phyloP scores from a whole-genome alignment of 192 early-diverging fungal genomes.

The Mortierella antarctica region DNA sequence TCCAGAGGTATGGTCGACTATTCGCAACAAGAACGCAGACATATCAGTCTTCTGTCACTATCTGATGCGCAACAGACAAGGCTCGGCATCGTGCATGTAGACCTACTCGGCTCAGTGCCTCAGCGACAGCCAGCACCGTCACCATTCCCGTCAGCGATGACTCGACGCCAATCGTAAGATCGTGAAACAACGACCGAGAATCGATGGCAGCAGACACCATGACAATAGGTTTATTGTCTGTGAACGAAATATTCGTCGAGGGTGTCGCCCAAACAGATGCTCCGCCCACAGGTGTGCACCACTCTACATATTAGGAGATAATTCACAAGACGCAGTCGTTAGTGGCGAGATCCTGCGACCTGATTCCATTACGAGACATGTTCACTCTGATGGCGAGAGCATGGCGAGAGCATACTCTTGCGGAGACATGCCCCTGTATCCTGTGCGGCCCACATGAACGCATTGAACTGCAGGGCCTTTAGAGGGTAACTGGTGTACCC shows the following conservation, averaged over 20 bases:
- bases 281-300: constrained; percentile 75
- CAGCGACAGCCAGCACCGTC: constrained; percentile 72
- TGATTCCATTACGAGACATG: not conserved
- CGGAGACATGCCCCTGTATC: constrained; percentile 76
- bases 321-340: not conserved
- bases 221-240: constrained; percentile 74
- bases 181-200: constrained; percentile 72
- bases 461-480: constrained; percentile 75
- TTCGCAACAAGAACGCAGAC: not conserved
- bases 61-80: not conserved
- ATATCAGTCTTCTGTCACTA: not conserved
- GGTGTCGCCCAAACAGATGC: constrained; percentile 77
- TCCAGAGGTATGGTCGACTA: constrained; percentile 58
- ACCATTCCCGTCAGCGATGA: constrained; percentile 70
- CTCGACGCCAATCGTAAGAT: constrained; percentile 67
- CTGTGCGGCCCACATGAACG: constrained; percentile 76
- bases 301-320: constrained; percentile 45
- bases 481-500: constrained; percentile 71
- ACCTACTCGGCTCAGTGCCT: constrained; percentile 74
- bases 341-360: no score
- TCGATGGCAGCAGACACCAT: constrained; percentile 75
- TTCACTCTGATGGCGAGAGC: not conserved
- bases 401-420: constrained; percentile 57
- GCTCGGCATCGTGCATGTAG: not conserved
- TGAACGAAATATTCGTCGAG: constrained; percentile 59